These are phyloP conservation scores for Talaromyces adpressus DNA, from an alignment of 495 filamentous ascomycete species.

Conservation along the genomic window DNA sequence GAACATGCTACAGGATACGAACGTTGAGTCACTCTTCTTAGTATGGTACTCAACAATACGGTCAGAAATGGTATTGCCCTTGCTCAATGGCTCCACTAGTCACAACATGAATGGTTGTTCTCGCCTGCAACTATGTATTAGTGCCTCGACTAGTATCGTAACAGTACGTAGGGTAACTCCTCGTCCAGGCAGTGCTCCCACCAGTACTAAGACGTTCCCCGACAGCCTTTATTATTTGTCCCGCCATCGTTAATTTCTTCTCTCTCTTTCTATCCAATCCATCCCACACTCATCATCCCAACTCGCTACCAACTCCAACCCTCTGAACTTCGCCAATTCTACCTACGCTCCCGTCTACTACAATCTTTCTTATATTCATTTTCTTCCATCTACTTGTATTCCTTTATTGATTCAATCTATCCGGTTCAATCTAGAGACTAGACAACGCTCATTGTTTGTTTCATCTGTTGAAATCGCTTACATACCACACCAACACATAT, in stretches of 20 bases:
- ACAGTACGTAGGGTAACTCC: neutral
- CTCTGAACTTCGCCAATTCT: slow-evolving; percentile 10
- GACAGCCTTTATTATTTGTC: slow-evolving; percentile 15
- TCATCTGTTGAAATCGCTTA: neutral
- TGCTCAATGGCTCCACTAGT: neutral
- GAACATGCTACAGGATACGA: neutral
- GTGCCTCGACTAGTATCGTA: neutral
- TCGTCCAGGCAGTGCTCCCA: neutral
- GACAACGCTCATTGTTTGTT: slow-evolving; percentile 11
- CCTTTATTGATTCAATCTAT: neutral
- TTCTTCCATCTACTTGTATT: neutral
- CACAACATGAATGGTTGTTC: neutral
- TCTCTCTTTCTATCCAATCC: slow-evolving; percentile 16
- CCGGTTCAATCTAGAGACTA: neutral
- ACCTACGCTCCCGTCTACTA: neutral
- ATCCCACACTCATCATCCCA: slow-evolving; percentile 16
- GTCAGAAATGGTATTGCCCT: slow-evolving; percentile 1
- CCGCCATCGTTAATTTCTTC: slow-evolving; percentile 21
- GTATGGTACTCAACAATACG: neutral
- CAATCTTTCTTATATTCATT: slow-evolving; percentile 7
- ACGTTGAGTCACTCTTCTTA: neutral
- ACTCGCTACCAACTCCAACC: slow-evolving; percentile 18
- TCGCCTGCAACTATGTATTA: neutral
- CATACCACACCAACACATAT: slow-evolving; percentile 9
- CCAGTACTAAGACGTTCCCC: slow-evolving; percentile 2